Evolutionary conservation across 495 filamentous ascomycete species (phyloP).

Genomic region (Rostrohypoxylon terebratum): DNA sequence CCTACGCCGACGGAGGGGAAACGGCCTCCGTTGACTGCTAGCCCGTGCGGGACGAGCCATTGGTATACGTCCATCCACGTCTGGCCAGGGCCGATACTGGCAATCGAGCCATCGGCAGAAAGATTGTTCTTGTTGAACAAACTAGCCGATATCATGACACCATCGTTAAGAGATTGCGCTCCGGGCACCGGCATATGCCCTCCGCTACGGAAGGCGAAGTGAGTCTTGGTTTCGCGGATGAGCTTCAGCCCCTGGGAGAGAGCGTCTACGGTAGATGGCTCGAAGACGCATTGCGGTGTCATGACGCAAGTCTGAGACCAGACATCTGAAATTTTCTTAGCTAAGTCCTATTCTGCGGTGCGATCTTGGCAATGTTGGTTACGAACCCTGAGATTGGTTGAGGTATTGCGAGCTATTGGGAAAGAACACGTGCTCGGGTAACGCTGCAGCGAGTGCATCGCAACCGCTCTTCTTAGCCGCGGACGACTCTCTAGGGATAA

Average conservation of each 20-base stretch:
- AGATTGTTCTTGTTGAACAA: slow-evolving; percentile 14
- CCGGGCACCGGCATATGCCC: slow-evolving; percentile 36
- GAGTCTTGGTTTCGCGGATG: slow-evolving; percentile 12
- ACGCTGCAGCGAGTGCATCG: not conserved
- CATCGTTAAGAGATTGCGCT: slow-evolving; percentile 21
- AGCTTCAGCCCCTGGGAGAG: slow-evolving; percentile 18
- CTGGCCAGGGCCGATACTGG: slow-evolving; percentile 44
- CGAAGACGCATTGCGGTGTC: slow-evolving; percentile 27
- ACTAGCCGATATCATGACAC: slow-evolving; percentile 32
- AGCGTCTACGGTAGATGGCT: slow-evolving; percentile 10
- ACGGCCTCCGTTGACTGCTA: slow-evolving; percentile 51
- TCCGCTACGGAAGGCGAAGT: slow-evolving; percentile 26
- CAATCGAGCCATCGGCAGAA: slow-evolving; percentile 17
- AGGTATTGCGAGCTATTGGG: slow-evolving; percentile 15
- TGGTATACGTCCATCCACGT: slow-evolving; percentile 51
- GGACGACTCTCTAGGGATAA: not conserved
- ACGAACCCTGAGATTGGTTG: slow-evolving; percentile 17
- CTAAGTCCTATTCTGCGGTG: not conserved
- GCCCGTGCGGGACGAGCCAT: slow-evolving; percentile 40
- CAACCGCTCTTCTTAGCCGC: not conserved
- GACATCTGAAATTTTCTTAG: slow-evolving; percentile 24
- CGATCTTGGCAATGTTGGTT: not conserved
- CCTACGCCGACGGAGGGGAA: slow-evolving; percentile 49
- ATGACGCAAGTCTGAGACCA: slow-evolving; percentile 28
- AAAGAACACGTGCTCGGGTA: slow-evolving; percentile 13